Base-by-base conservation (phyloP, 2,329 filamentous ascomycete genomes). In the Aspergillus ruber region DNA sequence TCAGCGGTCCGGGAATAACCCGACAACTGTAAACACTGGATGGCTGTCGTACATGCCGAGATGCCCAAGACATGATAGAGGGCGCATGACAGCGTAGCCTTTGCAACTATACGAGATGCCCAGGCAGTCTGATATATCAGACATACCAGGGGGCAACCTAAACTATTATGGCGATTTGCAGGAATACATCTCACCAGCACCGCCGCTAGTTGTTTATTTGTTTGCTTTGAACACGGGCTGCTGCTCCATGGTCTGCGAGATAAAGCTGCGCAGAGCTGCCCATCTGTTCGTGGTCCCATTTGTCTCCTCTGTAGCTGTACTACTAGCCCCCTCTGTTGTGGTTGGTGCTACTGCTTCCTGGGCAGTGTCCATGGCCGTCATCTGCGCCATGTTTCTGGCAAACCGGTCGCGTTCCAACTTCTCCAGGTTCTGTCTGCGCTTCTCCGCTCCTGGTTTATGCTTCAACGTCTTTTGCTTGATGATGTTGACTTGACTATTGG, bases 231-330 rank as follows among this genome's bases (percentile, higher is more conserved):
- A 95, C 3, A 85, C 87, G 12, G 85, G 82, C 58, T 91, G 91
- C 68, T 88, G 86, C 71, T 95, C 88, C 83, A 95, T 88, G 1
- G 88, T 96, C 38, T 84, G 79, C 1, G 87, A 85, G 44, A 96
- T 94, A 63, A 91, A 94, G 8, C 77, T 83, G 58, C 90, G 81
- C 67, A 97, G 66, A 13, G 89, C 88, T 25, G 86, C 86, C 86
- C 89, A 96, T 47, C 86, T 75, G 59, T 76, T 81, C 8, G 79
- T 71, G 13, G 77, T 81, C 1, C 69, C 56, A 23, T 56, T 55
- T 15, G 60, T 20, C 27, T 51, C 54, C 27, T 50, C 21, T 12
- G 36, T 17, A 35, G 36, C 36, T 4, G 36, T 21, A 12, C 17
- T 39, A 39, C 18, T 12, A 25, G 49, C 50, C 18, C 55, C 21